phyloP scores from a whole-genome alignment of 129 eudicot genomes.

The Gnaphalium uliginosum region DNA sequence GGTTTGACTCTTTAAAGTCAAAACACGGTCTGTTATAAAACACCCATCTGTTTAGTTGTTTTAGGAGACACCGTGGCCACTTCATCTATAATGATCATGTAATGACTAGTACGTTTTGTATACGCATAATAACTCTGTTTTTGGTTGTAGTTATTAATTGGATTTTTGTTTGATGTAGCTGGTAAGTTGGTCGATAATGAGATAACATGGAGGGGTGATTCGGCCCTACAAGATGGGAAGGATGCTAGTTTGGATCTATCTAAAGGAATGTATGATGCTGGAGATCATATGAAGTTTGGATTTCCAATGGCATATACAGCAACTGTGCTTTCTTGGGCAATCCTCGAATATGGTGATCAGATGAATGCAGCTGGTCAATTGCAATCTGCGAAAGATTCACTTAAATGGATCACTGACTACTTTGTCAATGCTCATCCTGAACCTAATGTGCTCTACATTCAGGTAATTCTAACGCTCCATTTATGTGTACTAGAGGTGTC shows the following conservation, averaged over 20 bases:
- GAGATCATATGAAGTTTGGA: constrained; percentile 97
- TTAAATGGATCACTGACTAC: constrained; percentile 91
- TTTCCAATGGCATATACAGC: constrained; percentile 99
- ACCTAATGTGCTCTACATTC: constrained; percentile 78
- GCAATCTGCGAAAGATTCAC: constrained; percentile 75
- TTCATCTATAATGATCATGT: not conserved
- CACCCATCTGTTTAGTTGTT: not conserved
- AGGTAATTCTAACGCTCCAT: constrained; percentile 42
- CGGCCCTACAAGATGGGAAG: constrained; percentile 82
- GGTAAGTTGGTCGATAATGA: constrained; percentile 76
- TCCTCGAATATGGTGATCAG: constrained; percentile 98
- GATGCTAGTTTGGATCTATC: constrained; percentile 76
- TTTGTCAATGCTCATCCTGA: constrained; percentile 80
- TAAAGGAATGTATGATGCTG: constrained; percentile 97
- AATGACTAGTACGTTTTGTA: not conserved
- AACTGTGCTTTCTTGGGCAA: constrained; percentile 87
- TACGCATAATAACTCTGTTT: not conserved
- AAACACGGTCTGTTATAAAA: not conserved
- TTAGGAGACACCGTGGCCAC: not conserved
- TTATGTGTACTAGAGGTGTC: not conserved
- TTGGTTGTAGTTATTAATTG: not conserved
- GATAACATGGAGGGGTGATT: constrained; percentile 95
- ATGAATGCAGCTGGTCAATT: constrained; percentile 73
- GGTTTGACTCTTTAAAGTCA: constrained; percentile 18
- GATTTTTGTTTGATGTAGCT: constrained; percentile 39